Base-by-base conservation (phyloP, 176 grass and related monocot species). In the Carex littledalei region DNA sequence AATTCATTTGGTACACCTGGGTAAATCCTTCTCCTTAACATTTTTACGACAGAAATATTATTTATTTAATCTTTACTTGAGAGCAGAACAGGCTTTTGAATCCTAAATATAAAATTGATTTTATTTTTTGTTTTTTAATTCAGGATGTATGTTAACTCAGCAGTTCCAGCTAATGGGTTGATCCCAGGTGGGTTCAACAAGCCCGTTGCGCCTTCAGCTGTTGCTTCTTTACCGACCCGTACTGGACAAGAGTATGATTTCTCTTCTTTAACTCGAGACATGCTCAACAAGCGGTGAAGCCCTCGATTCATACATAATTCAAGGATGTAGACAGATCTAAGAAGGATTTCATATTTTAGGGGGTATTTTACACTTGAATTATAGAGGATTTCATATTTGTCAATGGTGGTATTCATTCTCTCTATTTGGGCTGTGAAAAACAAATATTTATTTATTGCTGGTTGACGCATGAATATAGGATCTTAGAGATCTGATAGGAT, bases 171-270 rank as follows among this genome's bases (percentile, higher is more conserved):
- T 62, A 99, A 95, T 39, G 93, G 91, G 58, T 80, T 65, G 47
- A 47, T n/a, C 0, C n/a, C 62, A 6, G 9, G 53, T 56, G 83
- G 72, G 88, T 78, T 87, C 78, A 91, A 84, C 81, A 99, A 67
- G 21, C 68, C 81, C 16, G 78, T 87, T 11, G 16, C 79, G 13
- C 73, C 87, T 13, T 8, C 91, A 68, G 67, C 91, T 60, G 85
- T 90, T 16, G 87, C 87, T 83, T 65, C 81, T 61, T 24, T 88
- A 37, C 85, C 96, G 15, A 86, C 83, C 34, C 90, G 85, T 62
- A 89, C 93, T 31, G 97, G 85, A 81, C 88, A 89, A 81, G 93
- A 99, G 26, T 94, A 91, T 2, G 97, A 99, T 58, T 99, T 99
- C 80, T 99, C 97, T 26, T 92, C 93, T 0, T 94, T 99, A 77